A percentile compares a stretch with the other conserved stretches of the same genome.
These are phyloP conservation scores for Mycena leptocephala DNA, from an alignment of 768 basidiomycete genomes.

Conservation along the genomic window DNA sequence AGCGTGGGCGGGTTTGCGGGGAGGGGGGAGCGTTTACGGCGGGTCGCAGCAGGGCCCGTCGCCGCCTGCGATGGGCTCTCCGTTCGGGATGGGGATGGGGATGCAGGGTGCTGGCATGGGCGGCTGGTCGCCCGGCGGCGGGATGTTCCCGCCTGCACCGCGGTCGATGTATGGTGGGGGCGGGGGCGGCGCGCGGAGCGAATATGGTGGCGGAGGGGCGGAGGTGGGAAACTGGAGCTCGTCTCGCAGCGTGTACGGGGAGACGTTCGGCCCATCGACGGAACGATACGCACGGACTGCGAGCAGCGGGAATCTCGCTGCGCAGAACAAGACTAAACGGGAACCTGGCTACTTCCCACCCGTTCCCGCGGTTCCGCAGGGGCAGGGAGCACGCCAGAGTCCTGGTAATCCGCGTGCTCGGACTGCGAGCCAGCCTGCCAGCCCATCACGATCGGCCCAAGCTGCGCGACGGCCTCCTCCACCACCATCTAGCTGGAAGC, in stretches of 20 bases:
- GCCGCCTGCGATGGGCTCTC: constrained; percentile 39
- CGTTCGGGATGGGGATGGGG: constrained; percentile 48
- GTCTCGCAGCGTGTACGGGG: constrained; percentile 82
- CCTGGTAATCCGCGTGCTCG: constrained; percentile 49
- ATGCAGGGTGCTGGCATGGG: constrained; percentile 55
- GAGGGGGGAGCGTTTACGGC: no score
- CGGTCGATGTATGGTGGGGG: constrained; percentile 74
- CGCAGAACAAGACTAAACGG: constrained; percentile 8
- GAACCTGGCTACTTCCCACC: constrained; percentile 63
- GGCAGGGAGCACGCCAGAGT: constrained; percentile 45
- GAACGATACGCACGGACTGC: constrained; percentile 25
- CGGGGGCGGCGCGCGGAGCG: constrained; percentile 72
- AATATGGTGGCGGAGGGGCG: constrained; percentile 67
- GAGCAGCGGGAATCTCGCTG: constrained; percentile 40
- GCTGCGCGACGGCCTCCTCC: constrained; percentile 44
- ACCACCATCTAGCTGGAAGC: constrained; percentile 79
- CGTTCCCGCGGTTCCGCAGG: constrained; percentile 56
- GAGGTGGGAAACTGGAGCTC: constrained; percentile 65
- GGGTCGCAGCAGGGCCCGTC: no score
- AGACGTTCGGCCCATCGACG: constrained; percentile 65
- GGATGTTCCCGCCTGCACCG: constrained; percentile 66
- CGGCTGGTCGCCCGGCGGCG: constrained; percentile 58
- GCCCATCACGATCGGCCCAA: constrained; percentile 38
- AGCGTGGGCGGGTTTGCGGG: constrained; percentile 64
- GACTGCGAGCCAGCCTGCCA: constrained; percentile 65